A percentile compares a stretch with the other conserved stretches of the same genome.
Conservation (phyloP, 371 early-diverging fungal genomes). For the Ordospora pajunii region DNA sequence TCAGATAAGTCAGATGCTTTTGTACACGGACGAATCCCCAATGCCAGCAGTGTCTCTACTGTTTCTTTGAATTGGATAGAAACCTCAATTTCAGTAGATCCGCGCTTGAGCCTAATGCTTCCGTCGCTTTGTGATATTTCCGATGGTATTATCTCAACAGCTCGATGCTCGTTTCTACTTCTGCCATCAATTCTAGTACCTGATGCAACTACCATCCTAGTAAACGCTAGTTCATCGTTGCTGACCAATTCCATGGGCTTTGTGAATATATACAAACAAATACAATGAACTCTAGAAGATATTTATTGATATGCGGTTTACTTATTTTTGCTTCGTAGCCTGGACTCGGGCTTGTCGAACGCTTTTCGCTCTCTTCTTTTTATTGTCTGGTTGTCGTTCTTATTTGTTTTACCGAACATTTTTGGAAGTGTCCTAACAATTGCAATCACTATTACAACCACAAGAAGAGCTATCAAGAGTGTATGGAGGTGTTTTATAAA, state of each 20-base stretch:
- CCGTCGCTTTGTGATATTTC: conserved; percentile 19
- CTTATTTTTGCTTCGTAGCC: no score
- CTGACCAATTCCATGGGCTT: background rate
- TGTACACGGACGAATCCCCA: background rate
- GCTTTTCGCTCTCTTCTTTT: background rate
- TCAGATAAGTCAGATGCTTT: background rate
- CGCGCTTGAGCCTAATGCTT: background rate
- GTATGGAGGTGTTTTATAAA: background rate
- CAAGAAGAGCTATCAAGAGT: background rate
- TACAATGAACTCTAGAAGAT: no score
- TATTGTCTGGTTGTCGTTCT: background rate
- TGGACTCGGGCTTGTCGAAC: background rate
- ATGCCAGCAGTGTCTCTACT: background rate
- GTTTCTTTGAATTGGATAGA: conserved; percentile 12
- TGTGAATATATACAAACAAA: background rate
- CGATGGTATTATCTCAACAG: background rate
- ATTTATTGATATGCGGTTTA: no score
- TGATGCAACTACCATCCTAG: background rate
- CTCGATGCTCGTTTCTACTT: background rate
- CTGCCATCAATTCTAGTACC: conserved; percentile 13
- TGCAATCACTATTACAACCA: background rate
- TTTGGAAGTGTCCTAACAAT: background rate
- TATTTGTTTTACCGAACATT: background rate
- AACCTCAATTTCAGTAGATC: background rate
- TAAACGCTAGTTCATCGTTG: background rate